Conservation (phyloP, 169 alveolate genomes). For the Theileria annulata region DNA sequence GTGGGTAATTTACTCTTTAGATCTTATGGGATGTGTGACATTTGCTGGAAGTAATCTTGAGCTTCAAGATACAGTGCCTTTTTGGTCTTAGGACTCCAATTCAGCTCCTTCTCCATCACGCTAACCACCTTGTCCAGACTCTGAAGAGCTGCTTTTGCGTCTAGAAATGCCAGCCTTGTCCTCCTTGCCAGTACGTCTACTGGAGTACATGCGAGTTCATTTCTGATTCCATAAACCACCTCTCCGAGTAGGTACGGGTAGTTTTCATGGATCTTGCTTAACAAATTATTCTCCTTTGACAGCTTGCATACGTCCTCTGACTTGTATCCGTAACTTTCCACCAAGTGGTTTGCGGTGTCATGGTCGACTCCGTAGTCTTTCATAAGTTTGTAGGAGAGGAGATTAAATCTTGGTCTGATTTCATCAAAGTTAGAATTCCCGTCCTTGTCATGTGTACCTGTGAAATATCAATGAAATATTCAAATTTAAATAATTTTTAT, state of each 20-base stretch:
- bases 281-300: conserved; percentile 61
- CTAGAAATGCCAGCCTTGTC: conserved; percentile 76
- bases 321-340: conserved; percentile 75
- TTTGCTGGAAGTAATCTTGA: conserved; percentile 37
- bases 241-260: conserved; percentile 77
- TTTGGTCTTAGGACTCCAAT: conserved; percentile 58
- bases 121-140: conserved; percentile 51
- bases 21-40: conserved; percentile 20
- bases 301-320: conserved; percentile 73
- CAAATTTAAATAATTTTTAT: background rate
- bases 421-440: conserved; percentile 66
- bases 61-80: conserved; percentile 64
- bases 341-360: conserved; percentile 70
- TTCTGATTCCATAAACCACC: conserved; percentile 71
- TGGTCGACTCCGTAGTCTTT: conserved; percentile 57
- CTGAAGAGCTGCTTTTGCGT: conserved; percentile 63
- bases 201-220: conserved; percentile 77
- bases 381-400: conserved; percentile 51
- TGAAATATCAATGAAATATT: background rate
- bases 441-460: conserved; percentile 65
- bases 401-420: conserved; percentile 68
- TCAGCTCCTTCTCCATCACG: conserved; percentile 68
- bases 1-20: background rate
- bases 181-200: conserved; percentile 81
- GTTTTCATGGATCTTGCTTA: conserved; percentile 65